These are phyloP conservation scores for Tetrahymena malaccensis DNA, from an alignment of 73 alveolate genomes.

Conservation along the genomic window DNA sequence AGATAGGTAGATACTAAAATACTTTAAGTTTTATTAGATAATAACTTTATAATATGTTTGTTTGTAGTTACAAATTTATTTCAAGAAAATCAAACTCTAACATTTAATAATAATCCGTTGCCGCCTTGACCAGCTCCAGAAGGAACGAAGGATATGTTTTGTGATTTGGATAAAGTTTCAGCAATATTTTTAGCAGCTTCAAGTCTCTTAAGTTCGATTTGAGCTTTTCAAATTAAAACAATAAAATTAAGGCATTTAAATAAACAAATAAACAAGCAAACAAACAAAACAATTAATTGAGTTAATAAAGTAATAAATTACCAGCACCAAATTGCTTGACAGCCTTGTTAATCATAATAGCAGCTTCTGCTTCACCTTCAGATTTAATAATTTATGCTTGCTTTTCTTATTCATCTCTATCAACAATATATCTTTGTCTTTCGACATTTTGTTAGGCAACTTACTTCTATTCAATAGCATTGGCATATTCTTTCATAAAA, in stretches of 20 bases:
- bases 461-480: slow-evolving; percentile 73
- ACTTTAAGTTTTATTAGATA: neutral
- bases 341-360: slow-evolving; percentile 31
- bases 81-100: neutral
- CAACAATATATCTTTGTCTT: slow-evolving; percentile 68
- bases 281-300: neutral
- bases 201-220: slow-evolving; percentile 47
- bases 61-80: neutral
- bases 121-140: slow-evolving; percentile 24
- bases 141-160: slow-evolving; percentile 40
- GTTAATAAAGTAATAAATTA: neutral
- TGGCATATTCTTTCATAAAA: slow-evolving; percentile 70
- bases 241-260: neutral
- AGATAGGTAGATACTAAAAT: neutral
- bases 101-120: slow-evolving; percentile 3
- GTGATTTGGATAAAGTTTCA: slow-evolving; percentile 34
- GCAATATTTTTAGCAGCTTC: slow-evolving; percentile 57
- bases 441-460: slow-evolving; percentile 82
- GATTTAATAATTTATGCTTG: slow-evolving; percentile 64
- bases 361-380: slow-evolving; percentile 89
- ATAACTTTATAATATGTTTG: neutral
- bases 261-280: neutral
- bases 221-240: neutral
- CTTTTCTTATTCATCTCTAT: slow-evolving; percentile 72
- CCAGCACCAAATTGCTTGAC: slow-evolving; percentile 32